These are phyloP conservation scores for Aspergillus fumigatiaffinis DNA, from an alignment of 2,329 filamentous ascomycete genomes.

Conservation along the genomic window DNA sequence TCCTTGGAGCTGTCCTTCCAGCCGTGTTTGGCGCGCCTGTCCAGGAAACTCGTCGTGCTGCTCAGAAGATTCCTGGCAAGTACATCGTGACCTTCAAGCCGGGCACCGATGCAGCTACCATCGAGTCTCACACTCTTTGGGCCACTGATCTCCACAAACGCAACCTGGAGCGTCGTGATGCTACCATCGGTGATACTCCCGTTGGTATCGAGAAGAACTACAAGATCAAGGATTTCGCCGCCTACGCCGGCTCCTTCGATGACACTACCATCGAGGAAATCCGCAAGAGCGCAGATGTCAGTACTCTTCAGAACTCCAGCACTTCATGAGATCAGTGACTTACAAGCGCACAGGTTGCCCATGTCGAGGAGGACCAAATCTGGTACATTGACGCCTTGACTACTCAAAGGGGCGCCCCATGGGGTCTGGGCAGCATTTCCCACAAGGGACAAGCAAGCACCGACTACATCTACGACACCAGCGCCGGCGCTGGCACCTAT, in stretches of 20 bases:
- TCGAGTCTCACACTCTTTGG: conserved; percentile 18
- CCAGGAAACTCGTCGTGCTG: conserved; percentile 7
- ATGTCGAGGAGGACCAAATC: conserved; percentile 23
- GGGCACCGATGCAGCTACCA: conserved; percentile 13
- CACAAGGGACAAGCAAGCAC: conserved; percentile 18
- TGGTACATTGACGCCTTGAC: conserved; percentile 17
- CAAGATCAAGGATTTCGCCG: conserved; percentile 41
- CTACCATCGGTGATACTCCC: conserved; percentile 11
- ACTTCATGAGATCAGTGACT: background rate
- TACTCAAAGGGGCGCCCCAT: conserved; percentile 26
- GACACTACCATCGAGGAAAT: conserved; percentile 40
- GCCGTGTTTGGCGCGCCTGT: conserved; percentile 17
- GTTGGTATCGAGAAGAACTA: conserved; percentile 41
- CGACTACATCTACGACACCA: conserved; percentile 34
- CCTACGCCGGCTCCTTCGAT: conserved; percentile 45
- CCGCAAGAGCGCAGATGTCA: conserved; percentile 32
- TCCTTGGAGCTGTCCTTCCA: conserved; percentile 21
- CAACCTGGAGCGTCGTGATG: conserved; percentile 13
- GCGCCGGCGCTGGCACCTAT: conserved; percentile 32
- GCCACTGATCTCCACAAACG: conserved; percentile 18
- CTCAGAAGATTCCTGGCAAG: conserved; percentile 18
- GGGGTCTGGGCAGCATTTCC: conserved; percentile 35
- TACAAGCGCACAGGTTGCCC: conserved; percentile 16
- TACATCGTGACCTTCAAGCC: conserved; percentile 24
- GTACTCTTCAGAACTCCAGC: conserved; percentile 5